A percentile compares a stretch with the other conserved stretches of the same genome.
phyloP scores from a whole-genome alignment of 495 filamentous ascomycete species.

The Stereocaulon alpinum region DNA sequence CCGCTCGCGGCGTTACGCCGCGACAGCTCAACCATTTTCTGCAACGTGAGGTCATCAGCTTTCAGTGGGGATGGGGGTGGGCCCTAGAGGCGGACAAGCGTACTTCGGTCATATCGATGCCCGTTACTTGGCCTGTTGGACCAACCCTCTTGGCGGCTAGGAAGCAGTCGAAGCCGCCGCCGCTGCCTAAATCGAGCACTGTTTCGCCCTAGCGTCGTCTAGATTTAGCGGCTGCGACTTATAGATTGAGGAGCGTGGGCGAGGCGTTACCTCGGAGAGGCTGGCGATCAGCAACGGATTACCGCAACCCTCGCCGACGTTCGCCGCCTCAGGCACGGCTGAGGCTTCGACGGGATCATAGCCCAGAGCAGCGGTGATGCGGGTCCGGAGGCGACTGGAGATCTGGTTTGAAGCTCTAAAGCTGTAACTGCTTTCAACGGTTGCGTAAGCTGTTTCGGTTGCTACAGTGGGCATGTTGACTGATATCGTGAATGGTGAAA shows the following conservation, averaged over 20 bases:
- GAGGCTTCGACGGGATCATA: neutral
- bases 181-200: constrained; percentile 52
- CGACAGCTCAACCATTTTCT: constrained; percentile 51
- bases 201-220: constrained; percentile 43
- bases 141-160: constrained; percentile 50
- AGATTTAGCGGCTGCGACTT: neutral
- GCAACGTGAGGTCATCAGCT: neutral
- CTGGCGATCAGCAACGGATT: constrained; percentile 50
- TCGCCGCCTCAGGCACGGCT: constrained; percentile 44
- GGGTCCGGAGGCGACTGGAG: neutral
- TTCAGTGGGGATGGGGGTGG: neutral
- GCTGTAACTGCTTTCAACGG: neutral
- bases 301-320: constrained; percentile 58
- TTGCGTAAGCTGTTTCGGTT: neutral
- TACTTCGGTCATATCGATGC: constrained; percentile 59
- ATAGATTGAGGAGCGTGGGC: constrained; percentile 1
- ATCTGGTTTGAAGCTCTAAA: neutral
- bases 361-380: neutral
- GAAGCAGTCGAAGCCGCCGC: constrained; percentile 56
- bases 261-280: constrained; percentile 34
- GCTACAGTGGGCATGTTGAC: neutral
- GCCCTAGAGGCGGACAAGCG: neutral
- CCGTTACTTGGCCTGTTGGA: constrained; percentile 42
- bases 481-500: neutral
- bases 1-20: constrained; percentile 33